Percentiles rank a stretch among this genome's conserved stretches.
Evolutionary conservation across 2,329 filamentous ascomycete species (phyloP).

Genomic region (Pyrenophora graminea): DNA sequence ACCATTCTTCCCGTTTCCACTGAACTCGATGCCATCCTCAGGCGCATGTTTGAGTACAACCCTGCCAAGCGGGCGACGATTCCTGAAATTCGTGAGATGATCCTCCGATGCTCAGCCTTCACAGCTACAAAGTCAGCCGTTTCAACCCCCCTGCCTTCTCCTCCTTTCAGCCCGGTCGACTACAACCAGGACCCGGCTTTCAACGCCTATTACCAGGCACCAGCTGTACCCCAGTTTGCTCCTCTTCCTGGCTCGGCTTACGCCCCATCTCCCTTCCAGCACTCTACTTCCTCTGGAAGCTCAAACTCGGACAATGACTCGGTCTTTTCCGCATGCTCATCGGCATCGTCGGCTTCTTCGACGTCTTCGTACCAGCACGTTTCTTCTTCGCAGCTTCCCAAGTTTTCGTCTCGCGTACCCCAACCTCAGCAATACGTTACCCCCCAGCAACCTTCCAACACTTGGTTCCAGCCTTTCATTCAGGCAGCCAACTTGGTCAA

Average conservation of each 20-base stretch:
- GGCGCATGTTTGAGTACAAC: constrained; percentile 83
- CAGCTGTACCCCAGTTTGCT: constrained; percentile 36
- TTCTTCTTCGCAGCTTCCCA: constrained; percentile 30
- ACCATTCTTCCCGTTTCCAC: constrained; percentile 89
- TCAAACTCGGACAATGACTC: constrained; percentile 48
- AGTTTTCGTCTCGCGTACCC: constrained; percentile 33
- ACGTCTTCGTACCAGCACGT: constrained; percentile 43
- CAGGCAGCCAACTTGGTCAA: constrained; percentile 48
- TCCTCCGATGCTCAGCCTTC: constrained; percentile 76
- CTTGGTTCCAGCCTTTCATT: constrained; percentile 49
- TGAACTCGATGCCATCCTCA: constrained; percentile 86
- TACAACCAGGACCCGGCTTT: constrained; percentile 37
- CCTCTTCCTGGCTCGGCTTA: constrained; percentile 40
- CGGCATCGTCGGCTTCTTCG: constrained; percentile 43
- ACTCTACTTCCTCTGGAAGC: constrained; percentile 44
- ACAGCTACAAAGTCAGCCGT: constrained; percentile 57
- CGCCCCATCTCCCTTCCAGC: constrained; percentile 35
- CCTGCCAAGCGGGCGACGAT: constrained; percentile 82
- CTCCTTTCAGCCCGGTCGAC: constrained; percentile 50
- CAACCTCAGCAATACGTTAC: constrained; percentile 44
- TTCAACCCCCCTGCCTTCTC: constrained; percentile 50
- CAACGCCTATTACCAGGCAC: constrained; percentile 37
- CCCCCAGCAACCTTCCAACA: constrained; percentile 36
- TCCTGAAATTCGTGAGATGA: constrained; percentile 74
- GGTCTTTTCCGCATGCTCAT: constrained; percentile 47